These are phyloP conservation scores for Xylaria sp. DNA, from an alignment of 2,329 filamentous ascomycete species.

Conservation along the genomic window DNA sequence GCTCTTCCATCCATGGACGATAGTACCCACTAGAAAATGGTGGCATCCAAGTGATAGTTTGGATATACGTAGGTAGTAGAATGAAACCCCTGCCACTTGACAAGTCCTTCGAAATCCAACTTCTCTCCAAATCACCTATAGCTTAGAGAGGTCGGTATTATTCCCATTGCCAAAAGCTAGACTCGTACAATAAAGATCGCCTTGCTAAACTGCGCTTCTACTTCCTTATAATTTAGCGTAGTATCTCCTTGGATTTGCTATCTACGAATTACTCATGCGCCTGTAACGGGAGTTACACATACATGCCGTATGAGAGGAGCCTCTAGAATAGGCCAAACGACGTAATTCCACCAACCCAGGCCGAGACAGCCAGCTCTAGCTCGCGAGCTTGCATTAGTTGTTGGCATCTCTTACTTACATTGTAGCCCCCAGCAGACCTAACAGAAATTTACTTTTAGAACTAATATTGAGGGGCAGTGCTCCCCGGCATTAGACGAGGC, in stretches of 20 bases:
- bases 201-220: neutral
- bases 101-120: neutral
- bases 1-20: no score
- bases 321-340: no score
- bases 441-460: constrained; percentile 23
- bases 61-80: no score
- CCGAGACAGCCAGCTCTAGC: no score
- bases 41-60: no score
- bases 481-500: constrained; percentile 21
- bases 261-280: neutral
- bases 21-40: no score
- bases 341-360: neutral
- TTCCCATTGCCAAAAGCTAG: no score
- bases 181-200: no score
- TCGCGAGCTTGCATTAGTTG: no score
- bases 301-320: neutral
- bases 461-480: constrained; percentile 24
- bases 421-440: constrained; percentile 11
- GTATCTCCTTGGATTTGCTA: neutral
- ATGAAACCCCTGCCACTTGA: neutral
- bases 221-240: neutral
- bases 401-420: no score
- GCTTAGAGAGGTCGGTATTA: no score
- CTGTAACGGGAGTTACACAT: neutral
- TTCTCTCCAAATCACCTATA: neutral